Base-by-base conservation (phyloP, 2,329 filamentous ascomycete species). In the Aspergillus ruber region DNA sequence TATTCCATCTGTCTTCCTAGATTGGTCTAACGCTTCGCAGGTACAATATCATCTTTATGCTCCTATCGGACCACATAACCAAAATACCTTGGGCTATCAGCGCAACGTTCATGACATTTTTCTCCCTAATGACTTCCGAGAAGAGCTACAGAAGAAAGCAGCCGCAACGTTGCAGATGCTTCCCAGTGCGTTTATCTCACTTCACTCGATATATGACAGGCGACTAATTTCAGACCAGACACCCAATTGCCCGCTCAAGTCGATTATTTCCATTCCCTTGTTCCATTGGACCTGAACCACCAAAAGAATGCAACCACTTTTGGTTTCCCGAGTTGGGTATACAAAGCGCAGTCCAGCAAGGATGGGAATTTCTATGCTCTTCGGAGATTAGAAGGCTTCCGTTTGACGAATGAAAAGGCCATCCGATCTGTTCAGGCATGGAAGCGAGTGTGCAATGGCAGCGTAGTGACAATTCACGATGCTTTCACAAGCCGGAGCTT, bases 41-140 rank as follows among this genome's bases (percentile, higher is more conserved):
- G 79, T 90, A 5, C 87, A 91, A 73, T 95, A 96, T 65, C 93
- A 98, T 66, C 78, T 95, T 10, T 98, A 98, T 67, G 88, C 89
- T 27, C 90, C 90, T 0, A 80, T 90, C 48, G 89, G 88, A 5
- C 84, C 88, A n/a, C 81, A 90, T 63, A 81, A 83, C 50, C 86
- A 91, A 52, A 89, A 89, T 53, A 76, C 95, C 25, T 76, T 87
- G 55, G 83, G 86, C 2, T 95, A 95, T 62, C 91, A 98, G 64
- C 83, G 88, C 50, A 84, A 85, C 48, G 83, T 88, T 1, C 88
- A 94, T 62, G 90, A 97, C 62, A 88, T 97, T 55, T 98, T 98
- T 67, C 80, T 97, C 38, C 83, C 89, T 0, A 90, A 95, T 60
- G 84, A 88, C 50, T 70, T 95, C 6, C 81, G 93, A 46, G 88